Evolutionary conservation across 75 land plant species (phyloP).

Genomic region (Pinus taeda): DNA sequence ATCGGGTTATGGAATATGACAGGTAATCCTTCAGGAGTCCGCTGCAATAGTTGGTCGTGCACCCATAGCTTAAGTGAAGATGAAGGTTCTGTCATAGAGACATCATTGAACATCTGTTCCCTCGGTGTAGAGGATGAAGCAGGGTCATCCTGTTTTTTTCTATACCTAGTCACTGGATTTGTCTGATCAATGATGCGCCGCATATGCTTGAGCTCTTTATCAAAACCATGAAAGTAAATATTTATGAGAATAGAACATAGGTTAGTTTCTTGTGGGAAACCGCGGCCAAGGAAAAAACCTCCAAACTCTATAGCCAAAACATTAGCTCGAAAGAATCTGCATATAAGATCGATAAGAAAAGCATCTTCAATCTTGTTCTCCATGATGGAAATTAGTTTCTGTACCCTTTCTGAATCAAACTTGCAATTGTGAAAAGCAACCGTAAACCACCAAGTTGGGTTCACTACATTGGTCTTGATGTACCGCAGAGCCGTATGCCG

Average conservation of each 20-base stretch:
- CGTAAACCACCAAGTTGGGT: constrained; percentile 70
- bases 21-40: constrained; percentile 1
- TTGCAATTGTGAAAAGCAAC: constrained; percentile 23
- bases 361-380: constrained; percentile 49
- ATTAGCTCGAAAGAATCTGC: constrained; percentile 34
- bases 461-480: constrained; percentile 43
- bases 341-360: constrained; percentile 27
- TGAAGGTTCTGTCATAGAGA: neutral
- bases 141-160: neutral
- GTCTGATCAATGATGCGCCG: constrained; percentile 16
- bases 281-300: constrained; percentile 46
- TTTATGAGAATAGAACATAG: constrained; percentile 48
- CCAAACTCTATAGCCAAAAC: constrained; percentile 45
- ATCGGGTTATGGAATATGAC: constrained; percentile 38
- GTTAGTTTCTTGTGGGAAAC: constrained; percentile 54
- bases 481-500: constrained; percentile 71
- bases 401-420: constrained; percentile 31
- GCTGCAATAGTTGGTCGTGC: neutral
- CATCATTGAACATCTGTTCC: constrained; percentile 13
- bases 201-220: constrained; percentile 38
- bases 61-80: constrained; percentile 9
- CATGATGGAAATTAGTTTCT: constrained; percentile 27
- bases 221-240: constrained; percentile 55
- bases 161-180: constrained; percentile 12
- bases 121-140: neutral